Conservation (phyloP, 2,329 filamentous ascomycete species). For the Fusarium gaditjirri region DNA sequence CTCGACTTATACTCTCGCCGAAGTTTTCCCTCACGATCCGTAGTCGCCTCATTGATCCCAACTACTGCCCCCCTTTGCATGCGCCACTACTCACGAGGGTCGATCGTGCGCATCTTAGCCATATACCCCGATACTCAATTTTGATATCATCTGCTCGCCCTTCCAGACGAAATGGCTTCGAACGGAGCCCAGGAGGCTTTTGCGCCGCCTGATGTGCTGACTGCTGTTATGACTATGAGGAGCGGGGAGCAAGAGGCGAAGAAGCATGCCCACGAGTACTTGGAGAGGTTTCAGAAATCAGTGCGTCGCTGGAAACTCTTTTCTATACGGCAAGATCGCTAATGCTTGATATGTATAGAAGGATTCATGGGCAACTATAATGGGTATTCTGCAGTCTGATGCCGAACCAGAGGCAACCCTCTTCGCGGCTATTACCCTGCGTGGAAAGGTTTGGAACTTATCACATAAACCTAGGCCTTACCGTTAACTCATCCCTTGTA, state of each 20-base stretch:
- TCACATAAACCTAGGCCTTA: not conserved
- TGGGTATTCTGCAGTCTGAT: constrained; percentile 85
- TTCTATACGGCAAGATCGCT: constrained; percentile 3
- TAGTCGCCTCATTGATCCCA: constrained; percentile 13
- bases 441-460: constrained; percentile 81
- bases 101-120: constrained; percentile 38
- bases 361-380: constrained; percentile 90
- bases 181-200: constrained; percentile 76
- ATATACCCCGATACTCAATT: constrained; percentile 4
- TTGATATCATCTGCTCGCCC: not conserved
- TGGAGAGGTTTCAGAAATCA: constrained; percentile 98
- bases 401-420: constrained; percentile 87
- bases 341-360: constrained; percentile 63
- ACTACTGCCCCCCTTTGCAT: constrained; percentile 40
- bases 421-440: constrained; percentile 95
- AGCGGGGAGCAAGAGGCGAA: constrained; percentile 85
- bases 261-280: constrained; percentile 88
- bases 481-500: constrained; percentile 52
- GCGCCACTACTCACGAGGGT: constrained; percentile 33
- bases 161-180: constrained; percentile 68
- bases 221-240: constrained; percentile 92
- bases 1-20: not conserved
- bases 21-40: constrained; percentile 17
- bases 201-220: constrained; percentile 78
- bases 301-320: constrained; percentile 58